A percentile compares a stretch with the other conserved stretches of the same genome.
These are phyloP conservation scores for Arachnomyces sp. DNA, from an alignment of 2,329 filamentous ascomycete species.

Conservation along the genomic window DNA sequence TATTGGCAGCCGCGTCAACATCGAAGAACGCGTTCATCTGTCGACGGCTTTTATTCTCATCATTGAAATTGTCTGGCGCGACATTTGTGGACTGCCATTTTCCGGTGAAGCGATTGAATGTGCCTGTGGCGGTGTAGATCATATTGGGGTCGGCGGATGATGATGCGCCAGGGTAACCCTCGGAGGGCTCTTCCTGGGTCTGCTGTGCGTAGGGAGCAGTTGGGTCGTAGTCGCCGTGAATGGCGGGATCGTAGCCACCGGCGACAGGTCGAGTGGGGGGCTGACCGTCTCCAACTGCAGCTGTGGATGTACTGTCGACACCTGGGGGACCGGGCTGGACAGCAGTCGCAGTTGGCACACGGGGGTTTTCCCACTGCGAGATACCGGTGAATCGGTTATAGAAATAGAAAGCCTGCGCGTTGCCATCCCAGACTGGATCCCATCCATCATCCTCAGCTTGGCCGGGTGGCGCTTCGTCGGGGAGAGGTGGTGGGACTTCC, in stretches of 20 bases:
- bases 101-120: conserved; percentile 90
- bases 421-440: conserved; percentile 69
- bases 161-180: conserved; percentile 20
- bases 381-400: conserved; percentile 69
- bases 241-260: conserved; percentile 87
- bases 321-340: conserved; percentile 16
- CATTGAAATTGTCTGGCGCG: conserved; percentile 67
- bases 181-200: conserved; percentile 25
- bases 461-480: conserved; percentile 44
- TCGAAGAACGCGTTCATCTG: conserved; percentile 96
- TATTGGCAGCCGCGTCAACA: conserved; percentile 85
- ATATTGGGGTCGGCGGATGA: conserved; percentile 33
- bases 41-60: conserved; percentile 75
- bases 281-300: conserved; percentile 27
- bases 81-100: conserved; percentile 63
- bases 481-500: conserved; percentile 41
- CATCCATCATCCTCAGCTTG: conserved; percentile 58
- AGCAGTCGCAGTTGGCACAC: conserved; percentile 46
- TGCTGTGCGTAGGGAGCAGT: conserved; percentile 83
- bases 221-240: conserved; percentile 94
- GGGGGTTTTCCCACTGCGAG: conserved; percentile 81
- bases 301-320: conserved; percentile 27
- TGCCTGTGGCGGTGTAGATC: conserved; percentile 58
- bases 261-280: conserved; percentile 36
- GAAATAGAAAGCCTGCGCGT: conserved; percentile 67